Conservation (phyloP, 2,329 filamentous ascomycete genomes). For the Mariannaea elegans region DNA sequence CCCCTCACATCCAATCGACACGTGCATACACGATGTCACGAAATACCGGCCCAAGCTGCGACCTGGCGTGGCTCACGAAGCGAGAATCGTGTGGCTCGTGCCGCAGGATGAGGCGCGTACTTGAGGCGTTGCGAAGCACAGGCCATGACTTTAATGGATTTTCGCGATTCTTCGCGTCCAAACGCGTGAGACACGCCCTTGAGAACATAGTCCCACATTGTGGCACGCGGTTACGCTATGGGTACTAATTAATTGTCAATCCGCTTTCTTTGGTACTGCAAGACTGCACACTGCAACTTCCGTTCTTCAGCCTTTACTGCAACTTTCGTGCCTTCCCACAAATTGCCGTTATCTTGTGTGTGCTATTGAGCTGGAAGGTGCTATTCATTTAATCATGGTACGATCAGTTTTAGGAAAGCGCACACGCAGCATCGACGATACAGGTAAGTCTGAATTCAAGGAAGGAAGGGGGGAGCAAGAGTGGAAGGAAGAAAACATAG, state of each 20-base stretch:
- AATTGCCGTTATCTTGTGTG: constrained; percentile 28
- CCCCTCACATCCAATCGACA: constrained; percentile 27
- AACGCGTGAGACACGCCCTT: constrained; percentile 43
- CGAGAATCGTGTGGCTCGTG: constrained; percentile 18
- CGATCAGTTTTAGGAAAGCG: constrained; percentile 48
- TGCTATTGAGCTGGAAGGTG: constrained; percentile 29
- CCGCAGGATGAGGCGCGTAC: constrained; percentile 18
- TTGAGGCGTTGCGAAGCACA: constrained; percentile 34
- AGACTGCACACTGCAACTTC: constrained; percentile 31
- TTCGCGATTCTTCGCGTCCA: constrained; percentile 42
- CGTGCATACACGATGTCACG: constrained; percentile 13
- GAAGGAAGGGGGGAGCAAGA: constrained; percentile 1
- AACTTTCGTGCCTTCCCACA: constrained; percentile 11
- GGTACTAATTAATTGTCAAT: constrained; percentile 30
- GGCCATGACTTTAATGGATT: constrained; percentile 43
- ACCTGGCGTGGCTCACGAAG: neutral
- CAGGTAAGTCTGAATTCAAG: constrained; percentile 39
- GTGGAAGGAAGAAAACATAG: constrained; percentile 7
- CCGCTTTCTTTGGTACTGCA: neutral
- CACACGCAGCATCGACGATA: constrained; percentile 40
- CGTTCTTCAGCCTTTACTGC: constrained; percentile 23
- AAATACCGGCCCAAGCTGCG: neutral
- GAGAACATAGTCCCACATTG: constrained; percentile 17
- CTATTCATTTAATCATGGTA: constrained; percentile 37
- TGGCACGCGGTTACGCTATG: constrained; percentile 36